Percentiles rank a stretch among this genome's conserved stretches.
phyloP scores from a whole-genome alignment of 257 asterid genomes.

The Datura wrightii region DNA sequence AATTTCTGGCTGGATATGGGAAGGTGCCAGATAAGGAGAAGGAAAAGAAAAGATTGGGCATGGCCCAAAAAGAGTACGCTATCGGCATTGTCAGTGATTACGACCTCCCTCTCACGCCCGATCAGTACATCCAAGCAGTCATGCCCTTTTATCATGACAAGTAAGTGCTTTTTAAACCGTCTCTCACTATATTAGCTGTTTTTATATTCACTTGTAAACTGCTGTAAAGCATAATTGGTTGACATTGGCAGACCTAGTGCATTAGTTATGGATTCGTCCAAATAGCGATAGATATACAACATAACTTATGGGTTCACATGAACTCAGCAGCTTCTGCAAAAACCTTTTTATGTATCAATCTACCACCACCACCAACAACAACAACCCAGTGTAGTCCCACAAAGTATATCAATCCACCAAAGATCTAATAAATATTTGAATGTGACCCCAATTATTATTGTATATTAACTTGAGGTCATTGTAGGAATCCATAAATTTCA shows the following conservation, averaged over 20 bases:
- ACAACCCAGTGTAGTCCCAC: too few species aligned
- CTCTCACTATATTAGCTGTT: neutral
- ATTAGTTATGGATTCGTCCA: neutral
- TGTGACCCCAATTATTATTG: neutral
- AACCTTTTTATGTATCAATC: neutral
- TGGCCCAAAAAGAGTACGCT: conserved; percentile 59
- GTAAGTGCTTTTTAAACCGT: conserved; percentile 47
- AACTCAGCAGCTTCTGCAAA: neutral
- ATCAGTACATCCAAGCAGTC: conserved; percentile 60
- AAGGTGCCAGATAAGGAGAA: conserved; percentile 66
- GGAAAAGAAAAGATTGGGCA: conserved; percentile 77
- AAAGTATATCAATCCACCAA: too few species aligned
- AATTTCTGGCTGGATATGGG: conserved; percentile 72
- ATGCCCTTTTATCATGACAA: conserved; percentile 72
- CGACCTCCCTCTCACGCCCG: conserved; percentile 75
- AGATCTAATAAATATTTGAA: neutral
- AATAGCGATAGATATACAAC: neutral
- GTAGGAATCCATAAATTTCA: neutral
- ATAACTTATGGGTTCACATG: neutral
- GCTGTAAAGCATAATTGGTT: neutral
- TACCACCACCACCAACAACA: too few species aligned
- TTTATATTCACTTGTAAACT: neutral
- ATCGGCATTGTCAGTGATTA: conserved; percentile 62
- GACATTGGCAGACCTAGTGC: neutral
- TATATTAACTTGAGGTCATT: neutral